Percentiles rank a stretch among this genome's conserved stretches.
Evolutionary conservation across 2,329 filamentous ascomycete species (phyloP).

Genomic region (Fusarium tupiense): DNA sequence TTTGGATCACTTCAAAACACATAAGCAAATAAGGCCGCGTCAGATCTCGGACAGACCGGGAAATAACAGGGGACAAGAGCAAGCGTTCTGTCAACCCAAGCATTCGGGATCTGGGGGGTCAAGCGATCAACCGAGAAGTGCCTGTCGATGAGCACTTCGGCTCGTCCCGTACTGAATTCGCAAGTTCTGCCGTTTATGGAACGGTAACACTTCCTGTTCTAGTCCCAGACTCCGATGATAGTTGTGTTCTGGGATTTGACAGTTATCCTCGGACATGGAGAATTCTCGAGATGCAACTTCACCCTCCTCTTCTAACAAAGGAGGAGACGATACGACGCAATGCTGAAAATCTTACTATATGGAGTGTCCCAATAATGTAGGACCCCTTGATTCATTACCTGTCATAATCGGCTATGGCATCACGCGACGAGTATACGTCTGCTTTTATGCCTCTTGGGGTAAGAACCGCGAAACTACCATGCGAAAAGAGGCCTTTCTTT

Average conservation of each 20-base stretch:
- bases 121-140: conserved; percentile 25
- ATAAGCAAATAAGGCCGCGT: conserved; percentile 9
- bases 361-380: conserved; percentile 12
- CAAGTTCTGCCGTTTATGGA: conserved; percentile 39
- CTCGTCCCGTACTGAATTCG: conserved; percentile 42
- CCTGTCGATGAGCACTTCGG: conserved; percentile 35
- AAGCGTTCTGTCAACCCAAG: conserved; percentile 30
- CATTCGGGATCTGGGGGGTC: conserved; percentile 32
- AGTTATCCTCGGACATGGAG: conserved; percentile 32
- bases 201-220: conserved; percentile 19
- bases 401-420: conserved; percentile 22
- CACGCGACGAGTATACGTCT: not conserved
- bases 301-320: conserved; percentile 18
- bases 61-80: conserved; percentile 22
- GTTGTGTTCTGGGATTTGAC: conserved; percentile 18
- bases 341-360: conserved; percentile 13
- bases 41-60: conserved; percentile 19
- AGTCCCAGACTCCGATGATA: conserved; percentile 12
- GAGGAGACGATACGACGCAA: conserved; percentile 22
- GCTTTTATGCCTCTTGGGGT: conserved; percentile 12
- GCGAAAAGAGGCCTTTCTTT: not conserved
- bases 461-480: conserved; percentile 21
- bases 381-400: conserved; percentile 15
- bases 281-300: conserved; percentile 18
- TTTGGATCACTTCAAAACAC: conserved; percentile 3